These are phyloP conservation scores for Aspergillus proliferans DNA, from an alignment of 2,329 filamentous ascomycete genomes.

Conservation along the genomic window DNA sequence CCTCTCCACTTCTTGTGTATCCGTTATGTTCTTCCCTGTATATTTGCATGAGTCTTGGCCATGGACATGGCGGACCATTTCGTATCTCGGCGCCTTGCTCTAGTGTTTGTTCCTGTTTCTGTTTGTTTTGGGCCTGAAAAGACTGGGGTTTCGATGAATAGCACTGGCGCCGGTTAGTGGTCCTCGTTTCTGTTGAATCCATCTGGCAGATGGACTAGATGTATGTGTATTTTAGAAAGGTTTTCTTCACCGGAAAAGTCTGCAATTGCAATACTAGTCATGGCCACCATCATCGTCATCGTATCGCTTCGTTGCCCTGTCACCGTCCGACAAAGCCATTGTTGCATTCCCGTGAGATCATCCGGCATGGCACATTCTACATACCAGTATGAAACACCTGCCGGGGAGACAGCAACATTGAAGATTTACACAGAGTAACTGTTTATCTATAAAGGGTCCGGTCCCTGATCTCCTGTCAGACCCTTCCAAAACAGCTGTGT, in stretches of 20 bases:
- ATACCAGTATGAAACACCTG: not conserved
- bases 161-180: not conserved
- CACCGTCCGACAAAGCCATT: not conserved
- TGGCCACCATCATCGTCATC: not conserved
- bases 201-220: not conserved
- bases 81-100: slow-evolving; percentile 27
- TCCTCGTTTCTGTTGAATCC: not conserved
- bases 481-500: not conserved
- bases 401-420: not conserved
- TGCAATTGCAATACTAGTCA: not conserved
- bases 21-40: slow-evolving; percentile 14
- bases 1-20: slow-evolving; percentile 21
- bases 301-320: not conserved
- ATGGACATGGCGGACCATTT: slow-evolving; percentile 19
- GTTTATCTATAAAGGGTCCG: too few relatives aligned
- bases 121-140: slow-evolving; percentile 4
- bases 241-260: not conserved
- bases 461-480: too few relatives aligned
- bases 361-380: not conserved
- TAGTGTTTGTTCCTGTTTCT: slow-evolving; percentile 6
- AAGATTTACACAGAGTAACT: not conserved
- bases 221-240: not conserved
- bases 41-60: slow-evolving; percentile 31
- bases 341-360: not conserved
- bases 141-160: slow-evolving; percentile 4